phyloP scores from a whole-genome alignment of 345 rosid genomes.

The Draba incana region DNA sequence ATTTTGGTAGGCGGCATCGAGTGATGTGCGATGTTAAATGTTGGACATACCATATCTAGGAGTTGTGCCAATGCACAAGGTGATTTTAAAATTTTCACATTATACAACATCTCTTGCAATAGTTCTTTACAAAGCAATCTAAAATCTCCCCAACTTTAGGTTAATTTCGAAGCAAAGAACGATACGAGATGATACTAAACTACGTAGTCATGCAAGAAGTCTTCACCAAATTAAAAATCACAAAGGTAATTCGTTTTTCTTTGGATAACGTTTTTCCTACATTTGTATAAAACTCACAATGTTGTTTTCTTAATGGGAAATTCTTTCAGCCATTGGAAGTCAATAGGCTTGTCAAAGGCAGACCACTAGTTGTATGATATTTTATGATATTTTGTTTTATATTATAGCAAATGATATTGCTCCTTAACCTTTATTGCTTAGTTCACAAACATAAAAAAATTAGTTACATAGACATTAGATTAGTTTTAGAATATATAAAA shows the following conservation, averaged over 20 bases:
- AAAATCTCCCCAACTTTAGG: slow-evolving; percentile 48
- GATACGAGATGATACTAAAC: slow-evolving; percentile 97
- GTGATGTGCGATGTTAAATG: slow-evolving; percentile 98
- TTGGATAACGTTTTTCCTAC: background rate
- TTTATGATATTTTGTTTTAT: too few relatives aligned
- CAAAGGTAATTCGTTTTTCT: slow-evolving; percentile 55
- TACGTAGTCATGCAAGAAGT: slow-evolving; percentile 96
- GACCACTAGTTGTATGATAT: too few relatives aligned
- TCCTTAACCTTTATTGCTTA: too few relatives aligned
- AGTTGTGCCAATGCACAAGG: slow-evolving; percentile 98
- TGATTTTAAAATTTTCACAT: slow-evolving; percentile 10
- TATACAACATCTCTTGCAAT: background rate
- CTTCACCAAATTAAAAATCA: slow-evolving; percentile 89
- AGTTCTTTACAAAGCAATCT: slow-evolving; percentile 8
- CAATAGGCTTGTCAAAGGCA: too few relatives aligned
- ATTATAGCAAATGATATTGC: too few relatives aligned
- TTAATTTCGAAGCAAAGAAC: slow-evolving; percentile 92
- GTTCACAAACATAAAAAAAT: too few relatives aligned
- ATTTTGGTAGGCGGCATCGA: slow-evolving; percentile 78
- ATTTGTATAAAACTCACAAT: background rate
- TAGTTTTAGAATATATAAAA: too few relatives aligned
- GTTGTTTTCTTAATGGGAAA: slow-evolving; percentile 13
- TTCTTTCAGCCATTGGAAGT: slow-evolving; percentile 54
- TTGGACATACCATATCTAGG: slow-evolving; percentile 96
- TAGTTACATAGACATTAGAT: too few relatives aligned